These are phyloP conservation scores for Phytophthora multivora DNA, from an alignment of 352 stramenopile species.

Conservation along the genomic window DNA sequence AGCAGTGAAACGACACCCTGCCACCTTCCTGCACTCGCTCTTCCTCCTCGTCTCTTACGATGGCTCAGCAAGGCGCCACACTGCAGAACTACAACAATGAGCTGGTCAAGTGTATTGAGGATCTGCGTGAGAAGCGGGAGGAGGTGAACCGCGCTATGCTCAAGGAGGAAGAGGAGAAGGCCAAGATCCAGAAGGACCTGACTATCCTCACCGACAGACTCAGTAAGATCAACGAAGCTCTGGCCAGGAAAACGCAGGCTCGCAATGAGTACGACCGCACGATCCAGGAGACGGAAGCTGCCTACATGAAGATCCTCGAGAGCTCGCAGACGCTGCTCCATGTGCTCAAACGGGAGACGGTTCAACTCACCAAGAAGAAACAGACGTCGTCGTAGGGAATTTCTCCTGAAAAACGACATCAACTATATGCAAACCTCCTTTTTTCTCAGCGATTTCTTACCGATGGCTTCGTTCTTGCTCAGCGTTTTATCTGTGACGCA, in stretches of 20 bases:
- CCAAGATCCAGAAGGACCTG: constrained; percentile 95
- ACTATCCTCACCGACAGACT: constrained; percentile 91
- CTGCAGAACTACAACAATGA: constrained; percentile 97
- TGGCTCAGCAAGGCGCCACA: constrained; percentile 92
- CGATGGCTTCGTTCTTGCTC: background rate
- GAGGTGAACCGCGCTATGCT: constrained; percentile 92
- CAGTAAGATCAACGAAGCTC: constrained; percentile 92
- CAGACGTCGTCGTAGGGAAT: constrained; percentile 78
- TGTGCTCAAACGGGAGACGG: constrained; percentile 94
- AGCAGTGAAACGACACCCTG: constrained; percentile 9
- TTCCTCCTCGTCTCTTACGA: constrained; percentile 18
- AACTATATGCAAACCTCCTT: constrained; percentile 20
- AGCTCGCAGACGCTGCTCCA: constrained; percentile 94
- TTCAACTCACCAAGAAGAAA: constrained; percentile 96
- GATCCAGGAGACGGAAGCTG: constrained; percentile 93
- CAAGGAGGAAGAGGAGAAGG: constrained; percentile 95
- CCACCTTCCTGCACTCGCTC: constrained; percentile 1
- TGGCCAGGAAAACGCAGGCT: constrained; percentile 90
- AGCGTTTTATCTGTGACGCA: constrained; percentile 59
- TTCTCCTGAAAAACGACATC: constrained; percentile 9
- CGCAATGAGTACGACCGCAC: constrained; percentile 94
- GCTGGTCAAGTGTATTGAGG: constrained; percentile 95
- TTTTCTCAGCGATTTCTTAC: background rate
- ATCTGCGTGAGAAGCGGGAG: constrained; percentile 92
- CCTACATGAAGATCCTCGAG: constrained; percentile 97